Evolutionary conservation across 352 stramenopile genomes (phyloP), one percentile per base, ranked within the genome.

Genomic region (Pythium rishiriense): DNA sequence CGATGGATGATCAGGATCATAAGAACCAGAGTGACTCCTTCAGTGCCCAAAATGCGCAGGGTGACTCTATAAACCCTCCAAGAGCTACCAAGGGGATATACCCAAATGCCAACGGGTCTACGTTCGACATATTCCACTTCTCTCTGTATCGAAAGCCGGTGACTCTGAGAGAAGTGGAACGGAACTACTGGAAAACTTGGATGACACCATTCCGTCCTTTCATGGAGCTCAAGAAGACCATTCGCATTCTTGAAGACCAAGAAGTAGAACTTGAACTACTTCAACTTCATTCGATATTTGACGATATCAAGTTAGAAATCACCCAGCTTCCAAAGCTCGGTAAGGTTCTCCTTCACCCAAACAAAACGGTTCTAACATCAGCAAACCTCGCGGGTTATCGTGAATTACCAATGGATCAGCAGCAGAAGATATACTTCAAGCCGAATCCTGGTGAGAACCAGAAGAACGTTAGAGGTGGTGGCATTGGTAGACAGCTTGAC

Each of bases 81-180:
- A 3, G 10, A 14, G 8, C 5, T 11, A 21, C 35, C 24, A 31
- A 26, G 37, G 31, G 45, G 6, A 39, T 78, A 39, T 88, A 83
- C 45, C 74, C 79, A 33, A 64, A 83, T 52, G 79, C 70, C 14
- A 59, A 70, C n/a, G 56, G 60, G 4, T 86, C 81, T 10, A 75
- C 47, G 6, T 91, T 90, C 46, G 83, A 92, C 42, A 29, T 92
- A 17, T 92, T 91, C 46, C 81, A 92, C 33, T 88, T 92, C 42
- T 79, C 75, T 9, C 79, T 92, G 1, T 90, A 90, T 35, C 31
- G 22, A 50, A 71, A 74, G 22, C 68, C 58, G 17, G 22, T 64
- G 17, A 33, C 74, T 17, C 47, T n/a, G 0, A 8, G 37, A 5
- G 35, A 22, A 48, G 25, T 31, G 21, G 21, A 29, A 53, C 2